phyloP scores from a whole-genome alignment of 208 protist species.

The Crithidia expoeki region DNA sequence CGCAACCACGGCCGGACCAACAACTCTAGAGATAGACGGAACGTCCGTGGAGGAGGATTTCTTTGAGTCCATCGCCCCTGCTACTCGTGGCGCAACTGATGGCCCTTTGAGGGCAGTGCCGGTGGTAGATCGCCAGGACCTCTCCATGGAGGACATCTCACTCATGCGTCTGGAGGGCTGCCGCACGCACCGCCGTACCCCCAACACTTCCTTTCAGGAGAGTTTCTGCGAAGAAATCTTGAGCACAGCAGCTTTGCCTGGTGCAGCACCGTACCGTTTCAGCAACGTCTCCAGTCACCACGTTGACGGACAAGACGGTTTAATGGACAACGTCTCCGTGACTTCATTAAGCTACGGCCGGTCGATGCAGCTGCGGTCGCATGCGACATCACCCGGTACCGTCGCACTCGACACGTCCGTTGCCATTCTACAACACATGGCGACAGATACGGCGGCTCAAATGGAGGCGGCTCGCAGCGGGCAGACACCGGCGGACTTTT shows the following conservation, averaged over 20 bases:
- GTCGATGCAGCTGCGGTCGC: slow-evolving; percentile 5
- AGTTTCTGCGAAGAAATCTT: neutral
- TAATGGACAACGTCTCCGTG: neutral
- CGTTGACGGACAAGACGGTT: neutral
- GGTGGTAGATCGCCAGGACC: slow-evolving; percentile 23
- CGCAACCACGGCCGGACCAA: neutral
- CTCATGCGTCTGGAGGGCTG: slow-evolving; percentile 49
- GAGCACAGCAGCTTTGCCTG: neutral
- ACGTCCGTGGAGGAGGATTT: slow-evolving; percentile 6
- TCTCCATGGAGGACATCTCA: slow-evolving; percentile 42
- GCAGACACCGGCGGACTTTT: neutral
- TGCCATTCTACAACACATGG: slow-evolving; percentile 61
- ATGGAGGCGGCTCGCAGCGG: slow-evolving; percentile 16
- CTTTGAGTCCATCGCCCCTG: neutral
- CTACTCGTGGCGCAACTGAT: too few relatives aligned
- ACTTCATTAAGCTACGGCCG: neutral
- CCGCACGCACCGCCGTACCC: slow-evolving; percentile 24
- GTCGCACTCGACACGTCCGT: slow-evolving; percentile 43
- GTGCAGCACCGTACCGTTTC: neutral
- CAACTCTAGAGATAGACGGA: neutral
- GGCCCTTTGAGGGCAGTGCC: too few relatives aligned
- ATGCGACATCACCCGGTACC: slow-evolving; percentile 8
- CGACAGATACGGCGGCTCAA: slow-evolving; percentile 42
- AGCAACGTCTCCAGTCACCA: slow-evolving; percentile 7
- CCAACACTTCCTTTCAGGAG: neutral